Conservation (phyloP, 352 stramenopile species). For the Phytophthora constricta region DNA sequence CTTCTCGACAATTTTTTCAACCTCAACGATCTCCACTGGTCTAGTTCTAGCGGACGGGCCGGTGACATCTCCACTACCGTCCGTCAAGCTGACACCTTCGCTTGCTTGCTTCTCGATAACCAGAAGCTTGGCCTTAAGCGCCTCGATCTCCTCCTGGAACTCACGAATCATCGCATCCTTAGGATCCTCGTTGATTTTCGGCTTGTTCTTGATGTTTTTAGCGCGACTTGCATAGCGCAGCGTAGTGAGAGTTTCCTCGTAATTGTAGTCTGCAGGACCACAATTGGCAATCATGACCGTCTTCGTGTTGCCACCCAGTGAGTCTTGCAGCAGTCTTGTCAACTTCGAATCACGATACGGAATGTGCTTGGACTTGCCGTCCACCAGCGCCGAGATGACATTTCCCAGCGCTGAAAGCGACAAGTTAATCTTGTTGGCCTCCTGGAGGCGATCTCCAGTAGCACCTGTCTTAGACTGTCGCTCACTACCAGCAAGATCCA, state of each 20-base stretch:
- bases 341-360: conserved; percentile 96
- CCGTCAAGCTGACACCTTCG: conserved; percentile 18
- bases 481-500: conserved; percentile 80
- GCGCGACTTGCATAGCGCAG: conserved; percentile 97
- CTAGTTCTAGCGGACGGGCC: conserved; percentile 6
- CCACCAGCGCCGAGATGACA: conserved; percentile 87
- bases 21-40: conserved; percentile 57
- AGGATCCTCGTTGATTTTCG: conserved; percentile 98
- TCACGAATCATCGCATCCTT: conserved; percentile 98
- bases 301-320: conserved; percentile 97
- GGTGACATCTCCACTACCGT: conserved; percentile 3
- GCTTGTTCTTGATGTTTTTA: conserved; percentile 99
- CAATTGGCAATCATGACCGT: conserved; percentile 99
- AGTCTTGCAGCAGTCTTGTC: conserved; percentile 97
- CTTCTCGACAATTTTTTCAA: conserved; percentile 87
- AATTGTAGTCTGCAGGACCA: conserved; percentile 98
- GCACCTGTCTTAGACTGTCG: conserved; percentile 79
- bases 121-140: conserved; percentile 87
- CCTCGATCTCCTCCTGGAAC: conserved; percentile 97
- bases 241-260: conserved; percentile 95
- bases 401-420: conserved; percentile 85
- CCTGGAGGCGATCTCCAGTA: conserved; percentile 71
- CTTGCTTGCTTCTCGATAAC: conserved; percentile 61
- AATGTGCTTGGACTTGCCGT: conserved; percentile 86
- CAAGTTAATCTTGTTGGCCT: conserved; percentile 87